A percentile compares a stretch with the other conserved stretches of the same genome.
phyloP scores from a whole-genome alignment of 768 basidiomycete species.

The Naganishia onofrii region DNA sequence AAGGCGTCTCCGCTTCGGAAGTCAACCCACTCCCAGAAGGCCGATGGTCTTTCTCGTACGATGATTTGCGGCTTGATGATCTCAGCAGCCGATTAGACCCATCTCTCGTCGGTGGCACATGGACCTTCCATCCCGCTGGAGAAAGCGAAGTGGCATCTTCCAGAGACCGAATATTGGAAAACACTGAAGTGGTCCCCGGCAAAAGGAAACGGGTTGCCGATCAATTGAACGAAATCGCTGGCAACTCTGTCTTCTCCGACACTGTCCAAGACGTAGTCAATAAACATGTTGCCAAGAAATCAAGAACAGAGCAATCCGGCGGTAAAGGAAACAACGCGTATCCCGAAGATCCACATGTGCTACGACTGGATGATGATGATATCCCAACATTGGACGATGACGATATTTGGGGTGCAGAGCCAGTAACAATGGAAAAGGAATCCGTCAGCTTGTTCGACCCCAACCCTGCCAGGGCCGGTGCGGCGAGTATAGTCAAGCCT shows the following conservation, averaged over 20 bases:
- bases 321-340: not conserved
- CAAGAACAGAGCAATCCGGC: not conserved
- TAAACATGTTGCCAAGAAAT: slow-evolving; percentile 1
- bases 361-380: slow-evolving; percentile 1
- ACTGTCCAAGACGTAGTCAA: slow-evolving; percentile 7
- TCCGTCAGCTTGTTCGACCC: slow-evolving; percentile 23
- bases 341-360: not conserved
- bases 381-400: slow-evolving; percentile 24
- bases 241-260: slow-evolving; percentile 5
- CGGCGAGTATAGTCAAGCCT: not conserved
- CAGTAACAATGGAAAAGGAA: slow-evolving; percentile 12
- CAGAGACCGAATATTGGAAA: not conserved
- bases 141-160: not conserved
- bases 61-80: slow-evolving; percentile 3
- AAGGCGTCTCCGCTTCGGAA: not conserved
- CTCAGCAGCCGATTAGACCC: slow-evolving; percentile 5
- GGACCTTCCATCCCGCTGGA: not conserved
- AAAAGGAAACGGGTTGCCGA: slow-evolving; percentile 19
- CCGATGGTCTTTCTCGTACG: slow-evolving; percentile 7
- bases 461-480: not conserved
- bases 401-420: slow-evolving; percentile 26
- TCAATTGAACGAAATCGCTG: slow-evolving; percentile 8
- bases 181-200: not conserved
- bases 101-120: not conserved
- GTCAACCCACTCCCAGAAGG: not conserved